phyloP scores from a whole-genome alignment of 1,284 basidiomycete genomes.

The Leccinum solheimii region DNA sequence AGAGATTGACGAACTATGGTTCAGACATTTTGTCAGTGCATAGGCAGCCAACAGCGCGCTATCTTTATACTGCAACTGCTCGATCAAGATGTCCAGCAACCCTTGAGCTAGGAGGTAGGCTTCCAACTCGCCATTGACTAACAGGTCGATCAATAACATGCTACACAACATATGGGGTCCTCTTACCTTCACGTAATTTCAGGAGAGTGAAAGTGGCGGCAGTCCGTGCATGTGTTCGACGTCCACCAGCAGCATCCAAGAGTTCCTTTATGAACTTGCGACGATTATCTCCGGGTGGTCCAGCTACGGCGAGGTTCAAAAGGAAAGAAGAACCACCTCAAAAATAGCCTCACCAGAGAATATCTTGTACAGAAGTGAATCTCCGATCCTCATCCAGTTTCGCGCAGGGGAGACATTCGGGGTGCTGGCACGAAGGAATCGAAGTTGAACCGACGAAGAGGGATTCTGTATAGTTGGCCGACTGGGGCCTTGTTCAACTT shows the following conservation, averaged over 20 bases:
- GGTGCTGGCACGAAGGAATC: conserved; percentile 11
- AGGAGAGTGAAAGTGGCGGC: conserved; percentile 17
- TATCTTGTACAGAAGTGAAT: conserved; percentile 14
- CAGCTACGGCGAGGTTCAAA: conserved; percentile 1
- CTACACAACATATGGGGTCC: neutral
- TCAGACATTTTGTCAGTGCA: conserved; percentile 4
- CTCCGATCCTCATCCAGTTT: conserved; percentile 19
- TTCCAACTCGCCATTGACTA: conserved; percentile 8
- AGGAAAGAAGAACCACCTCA: neutral
- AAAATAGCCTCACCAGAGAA: conserved; percentile 9
- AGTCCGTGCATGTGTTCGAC: conserved; percentile 11
- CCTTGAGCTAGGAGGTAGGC: conserved; percentile 4
- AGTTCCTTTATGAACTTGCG: conserved; percentile 11
- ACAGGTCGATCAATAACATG: neutral
- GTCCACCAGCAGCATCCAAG: conserved; percentile 11
- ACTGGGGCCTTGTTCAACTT: neutral
- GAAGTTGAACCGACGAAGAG: neutral
- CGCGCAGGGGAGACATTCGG: conserved; percentile 14
- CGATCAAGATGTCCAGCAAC: conserved; percentile 3
- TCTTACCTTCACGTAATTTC: conserved; percentile 9
- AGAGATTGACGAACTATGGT: neutral
- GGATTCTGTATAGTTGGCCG: neutral
- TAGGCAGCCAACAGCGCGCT: conserved; percentile 13
- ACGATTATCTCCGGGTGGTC: conserved; percentile 12
- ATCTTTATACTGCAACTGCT: conserved; percentile 8